A percentile compares a stretch with the other conserved stretches of the same genome.
phyloP scores from a whole-genome alignment of 495 filamentous ascomycete genomes.

The Neurospora intermedia region DNA sequence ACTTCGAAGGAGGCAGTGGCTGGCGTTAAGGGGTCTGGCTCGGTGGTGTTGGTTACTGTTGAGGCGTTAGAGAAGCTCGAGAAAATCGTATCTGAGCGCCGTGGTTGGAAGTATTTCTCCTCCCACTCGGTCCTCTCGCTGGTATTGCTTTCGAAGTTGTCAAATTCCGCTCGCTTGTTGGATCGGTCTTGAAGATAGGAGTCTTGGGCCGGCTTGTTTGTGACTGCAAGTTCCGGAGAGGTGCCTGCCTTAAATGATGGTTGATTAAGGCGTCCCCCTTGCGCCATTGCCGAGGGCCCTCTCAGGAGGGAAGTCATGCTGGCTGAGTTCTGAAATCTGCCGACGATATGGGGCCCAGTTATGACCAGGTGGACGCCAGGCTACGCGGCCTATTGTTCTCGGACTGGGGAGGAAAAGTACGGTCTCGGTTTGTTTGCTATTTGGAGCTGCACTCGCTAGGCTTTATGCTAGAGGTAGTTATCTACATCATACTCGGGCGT shows the following conservation, averaged over 20 bases:
- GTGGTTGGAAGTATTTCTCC: neutral
- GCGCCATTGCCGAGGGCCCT: neutral
- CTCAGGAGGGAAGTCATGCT: neutral
- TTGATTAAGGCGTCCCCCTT: neutral
- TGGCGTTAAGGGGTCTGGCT: slow-evolving; percentile 5
- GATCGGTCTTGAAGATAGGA: neutral
- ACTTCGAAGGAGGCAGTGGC: neutral
- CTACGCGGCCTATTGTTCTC: neutral
- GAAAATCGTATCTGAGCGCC: slow-evolving; percentile 9
- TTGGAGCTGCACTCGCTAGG: neutral
- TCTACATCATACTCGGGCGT: neutral
- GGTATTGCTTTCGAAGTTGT: neutral
- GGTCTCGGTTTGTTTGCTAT: neutral
- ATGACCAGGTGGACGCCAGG: neutral
- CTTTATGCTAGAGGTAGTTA: neutral
- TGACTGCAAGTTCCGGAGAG: neutral
- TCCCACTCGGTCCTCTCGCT: neutral
- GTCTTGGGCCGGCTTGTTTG: slow-evolving; percentile 2
- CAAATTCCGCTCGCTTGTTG: neutral
- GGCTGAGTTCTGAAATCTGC: neutral
- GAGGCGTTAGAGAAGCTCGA: slow-evolving; percentile 7
- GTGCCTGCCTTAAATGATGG: neutral
- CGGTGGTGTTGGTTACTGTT: slow-evolving; percentile 12
- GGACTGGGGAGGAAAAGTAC: neutral
- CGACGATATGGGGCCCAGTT: neutral